phyloP scores from a whole-genome alignment of 192 early-diverging fungal genomes.

The Coemansia sp. region DNA sequence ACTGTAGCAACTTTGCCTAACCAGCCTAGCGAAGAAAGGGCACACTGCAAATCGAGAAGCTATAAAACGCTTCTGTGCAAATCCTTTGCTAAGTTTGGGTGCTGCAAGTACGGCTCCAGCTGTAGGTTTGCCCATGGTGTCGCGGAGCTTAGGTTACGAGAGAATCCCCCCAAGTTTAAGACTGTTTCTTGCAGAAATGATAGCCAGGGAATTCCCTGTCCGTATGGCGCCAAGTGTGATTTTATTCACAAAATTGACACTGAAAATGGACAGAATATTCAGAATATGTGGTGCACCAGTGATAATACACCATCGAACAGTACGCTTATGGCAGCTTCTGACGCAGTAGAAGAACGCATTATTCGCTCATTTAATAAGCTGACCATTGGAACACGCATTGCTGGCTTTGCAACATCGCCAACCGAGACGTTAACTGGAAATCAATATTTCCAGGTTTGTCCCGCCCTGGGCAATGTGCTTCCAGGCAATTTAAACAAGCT shows the following conservation, averaged over 20 bases:
- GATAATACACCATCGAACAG: background rate
- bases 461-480: no score
- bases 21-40: background rate
- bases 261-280: background rate
- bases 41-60: background rate
- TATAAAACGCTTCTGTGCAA: slow-evolving; percentile 43
- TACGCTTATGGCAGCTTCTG: background rate
- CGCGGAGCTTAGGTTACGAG: slow-evolving; percentile 21
- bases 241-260: slow-evolving; percentile 28
- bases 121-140: slow-evolving; percentile 45
- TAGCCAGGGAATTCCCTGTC: slow-evolving; percentile 8
- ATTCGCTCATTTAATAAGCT: background rate
- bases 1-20: background rate
- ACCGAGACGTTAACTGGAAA: no score
- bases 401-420: no score
- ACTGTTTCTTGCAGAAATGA: slow-evolving; percentile 35
- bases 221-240: slow-evolving; percentile 43
- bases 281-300: background rate
- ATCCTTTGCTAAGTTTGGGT: slow-evolving; percentile 1
- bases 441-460: no score
- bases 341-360: background rate
- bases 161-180: slow-evolving; percentile 30
- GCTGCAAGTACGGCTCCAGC: slow-evolving; percentile 19
- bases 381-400: no score
- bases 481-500: no score